Base-by-base conservation (phyloP, 2,329 filamentous ascomycete species). In the Alternaria longipes region DNA sequence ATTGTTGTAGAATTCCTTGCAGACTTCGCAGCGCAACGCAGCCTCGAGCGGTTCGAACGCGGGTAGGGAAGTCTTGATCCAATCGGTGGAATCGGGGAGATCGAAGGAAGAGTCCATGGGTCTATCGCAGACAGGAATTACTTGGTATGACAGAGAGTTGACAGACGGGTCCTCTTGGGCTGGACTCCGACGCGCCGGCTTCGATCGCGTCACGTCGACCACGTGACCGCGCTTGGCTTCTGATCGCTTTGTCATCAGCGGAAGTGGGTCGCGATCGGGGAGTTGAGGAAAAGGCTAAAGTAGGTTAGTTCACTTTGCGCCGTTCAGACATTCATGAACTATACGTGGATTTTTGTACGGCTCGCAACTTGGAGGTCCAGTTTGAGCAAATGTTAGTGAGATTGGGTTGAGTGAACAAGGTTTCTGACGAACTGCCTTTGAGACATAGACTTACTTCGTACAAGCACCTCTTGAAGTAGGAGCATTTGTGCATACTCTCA, bases 1-100 rank as follows among this genome's bases (percentile, higher is more conserved):
- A 52, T 93, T 97, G 63, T 89, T 89, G 82, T 92, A 98, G 80
- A 98, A 97, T 79, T 99, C 96, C 78, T 98, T 98, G 87, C 95
- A 99, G 62, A 99, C 91, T 79, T 98, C 92, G 80, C 95, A 99
- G 70, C 95, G 92, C 20, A 99, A 84, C 3, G 93, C 89, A 62
- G 91, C 89, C 74, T 99, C 95, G 64, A 99, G 87, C 14, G 86
- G 82, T 49, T 88, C 84, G 56, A 96, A 86, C 14, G 82, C 82
- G 16, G 87, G 81, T 1, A 96, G 83, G 2, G 89, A 85, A 12
- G 92, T 96, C 11, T 82, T 73, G 6, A 93, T 84, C 92, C 92
- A 96, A 81, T 96, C 92, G 54, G 92, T 94, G n/a, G 91, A 90
- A 80, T 95, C 92, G 51, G 90, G 81, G 42, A 94, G 70, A 58